Evolutionary conservation across 768 basidiomycete species (phyloP).

Genomic region (Termitomyces bulborhizus): DNA sequence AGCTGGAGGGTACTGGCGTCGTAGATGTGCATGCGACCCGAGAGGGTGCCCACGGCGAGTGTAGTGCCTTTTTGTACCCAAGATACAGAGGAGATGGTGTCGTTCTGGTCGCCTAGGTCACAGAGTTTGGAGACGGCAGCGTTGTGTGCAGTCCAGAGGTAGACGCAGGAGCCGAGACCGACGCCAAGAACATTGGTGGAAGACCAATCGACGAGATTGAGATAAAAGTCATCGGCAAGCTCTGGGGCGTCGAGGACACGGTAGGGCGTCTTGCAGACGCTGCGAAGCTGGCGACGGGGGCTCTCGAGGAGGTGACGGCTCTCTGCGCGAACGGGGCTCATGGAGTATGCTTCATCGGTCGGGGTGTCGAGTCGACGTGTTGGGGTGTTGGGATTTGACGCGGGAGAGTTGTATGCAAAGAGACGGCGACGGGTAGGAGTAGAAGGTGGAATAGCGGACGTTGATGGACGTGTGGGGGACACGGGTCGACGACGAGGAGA

Average conservation of each 20-base stretch:
- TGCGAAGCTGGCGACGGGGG: slow-evolving; percentile 74
- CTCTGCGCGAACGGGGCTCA: slow-evolving; percentile 83
- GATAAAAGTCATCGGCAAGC: slow-evolving; percentile 96
- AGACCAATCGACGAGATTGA: slow-evolving; percentile 97
- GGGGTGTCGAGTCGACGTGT: slow-evolving; percentile 70
- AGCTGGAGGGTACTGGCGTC: slow-evolving; percentile 75
- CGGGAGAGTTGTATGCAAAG: slow-evolving; percentile 62
- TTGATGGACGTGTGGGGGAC: slow-evolving; percentile 50
- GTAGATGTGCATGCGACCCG: slow-evolving; percentile 87
- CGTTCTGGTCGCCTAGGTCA: slow-evolving; percentile 61
- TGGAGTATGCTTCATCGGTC: slow-evolving; percentile 82
- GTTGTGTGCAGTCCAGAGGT: slow-evolving; percentile 95
- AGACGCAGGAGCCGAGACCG: slow-evolving; percentile 87
- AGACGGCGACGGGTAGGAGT: slow-evolving; percentile 56
- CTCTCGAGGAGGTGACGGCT: slow-evolving; percentile 79
- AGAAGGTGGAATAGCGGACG: slow-evolving; percentile 35
- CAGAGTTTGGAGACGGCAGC: slow-evolving; percentile 89
- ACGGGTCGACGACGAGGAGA: slow-evolving; percentile 54
- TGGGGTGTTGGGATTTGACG: slow-evolving; percentile 52
- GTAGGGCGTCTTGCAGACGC: slow-evolving; percentile 92
- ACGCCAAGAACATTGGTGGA: slow-evolving; percentile 93
- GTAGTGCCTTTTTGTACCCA: slow-evolving; percentile 95
- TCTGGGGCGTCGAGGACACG: slow-evolving; percentile 96
- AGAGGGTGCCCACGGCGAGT: slow-evolving; percentile 89
- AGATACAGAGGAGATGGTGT: slow-evolving; percentile 80